phyloP scores from a whole-genome alignment of 1,139 yeast genomes.

The Geotrichum fermentans region DNA sequence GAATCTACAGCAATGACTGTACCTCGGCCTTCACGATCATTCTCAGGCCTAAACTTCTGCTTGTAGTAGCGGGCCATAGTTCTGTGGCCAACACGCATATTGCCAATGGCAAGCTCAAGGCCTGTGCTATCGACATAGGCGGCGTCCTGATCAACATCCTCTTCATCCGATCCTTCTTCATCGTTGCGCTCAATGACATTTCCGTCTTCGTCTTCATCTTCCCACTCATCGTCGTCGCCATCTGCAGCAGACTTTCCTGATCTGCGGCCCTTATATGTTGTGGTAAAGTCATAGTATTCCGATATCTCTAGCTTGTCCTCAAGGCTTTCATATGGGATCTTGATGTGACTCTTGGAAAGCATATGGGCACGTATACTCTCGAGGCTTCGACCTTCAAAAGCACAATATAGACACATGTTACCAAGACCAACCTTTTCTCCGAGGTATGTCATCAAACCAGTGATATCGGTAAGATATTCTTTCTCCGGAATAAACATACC shows the following conservation, averaged over 20 bases:
- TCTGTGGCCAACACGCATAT: conserved; percentile 85
- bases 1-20: conserved; percentile 91
- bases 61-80: conserved; percentile 80
- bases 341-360: conserved; percentile 78
- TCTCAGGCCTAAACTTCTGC: conserved; percentile 76
- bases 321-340: conserved; percentile 79
- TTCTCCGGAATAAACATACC: conserved; percentile 87
- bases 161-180: conserved; percentile 50
- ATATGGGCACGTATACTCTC: conserved; percentile 92
- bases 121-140: conserved; percentile 57
- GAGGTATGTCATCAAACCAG: conserved; percentile 67
- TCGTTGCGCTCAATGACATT: conserved; percentile 45
- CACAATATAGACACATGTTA: conserved; percentile 76
- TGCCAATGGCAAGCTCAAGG: conserved; percentile 78
- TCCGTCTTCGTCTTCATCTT: conserved; percentile 46
- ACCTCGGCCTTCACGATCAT: conserved; percentile 82
- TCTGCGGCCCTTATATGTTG: conserved; percentile 46
- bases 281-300: conserved; percentile 79
- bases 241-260: conserved; percentile 30
- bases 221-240: conserved; percentile 45
- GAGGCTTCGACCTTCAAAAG: conserved; percentile 72
- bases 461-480: conserved; percentile 59
- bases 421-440: conserved; percentile 85
- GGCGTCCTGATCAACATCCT: conserved; percentile 38
- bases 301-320: conserved; percentile 77